phyloP scores from a whole-genome alignment of 2,329 filamentous ascomycete genomes.

The Aschersonia sp. region DNA sequence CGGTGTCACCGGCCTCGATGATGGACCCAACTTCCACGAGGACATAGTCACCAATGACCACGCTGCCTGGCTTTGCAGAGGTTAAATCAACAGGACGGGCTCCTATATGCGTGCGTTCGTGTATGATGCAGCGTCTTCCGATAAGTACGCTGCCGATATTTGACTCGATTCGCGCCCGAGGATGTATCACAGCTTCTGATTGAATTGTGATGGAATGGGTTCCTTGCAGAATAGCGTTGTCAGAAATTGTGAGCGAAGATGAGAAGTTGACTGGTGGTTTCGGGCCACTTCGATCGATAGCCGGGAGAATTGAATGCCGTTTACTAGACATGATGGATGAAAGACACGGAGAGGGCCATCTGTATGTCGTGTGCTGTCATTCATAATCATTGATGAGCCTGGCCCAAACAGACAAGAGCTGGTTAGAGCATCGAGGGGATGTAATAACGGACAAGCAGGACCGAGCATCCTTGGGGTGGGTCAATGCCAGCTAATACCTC shows the following conservation, averaged over 20 bases:
- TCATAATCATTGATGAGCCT: no score
- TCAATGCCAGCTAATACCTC: background rate
- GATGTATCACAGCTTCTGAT: constrained; percentile 71
- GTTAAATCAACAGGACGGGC: constrained; percentile 17
- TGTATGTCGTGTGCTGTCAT: no score
- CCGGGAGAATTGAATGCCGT: constrained; percentile 41
- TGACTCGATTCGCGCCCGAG: constrained; percentile 67
- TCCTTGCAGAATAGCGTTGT: constrained; percentile 51
- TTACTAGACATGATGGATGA: constrained; percentile 27
- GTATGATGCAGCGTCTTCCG: constrained; percentile 68
- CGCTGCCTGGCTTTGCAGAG: constrained; percentile 25
- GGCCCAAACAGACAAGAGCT: no score
- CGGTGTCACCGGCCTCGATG: constrained; percentile 47
- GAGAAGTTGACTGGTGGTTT: constrained; percentile 49
- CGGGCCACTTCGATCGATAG: constrained; percentile 36
- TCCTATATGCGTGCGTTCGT: constrained; percentile 51
- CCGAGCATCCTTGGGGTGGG: background rate
- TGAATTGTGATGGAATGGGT: constrained; percentile 66
- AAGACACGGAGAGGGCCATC: background rate
- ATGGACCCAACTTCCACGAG: constrained; percentile 44
- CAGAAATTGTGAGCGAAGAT: constrained; percentile 44
- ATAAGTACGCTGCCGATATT: constrained; percentile 66
- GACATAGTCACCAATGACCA: constrained; percentile 45
- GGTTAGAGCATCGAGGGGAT: no score
- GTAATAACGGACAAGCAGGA: no score